These are phyloP conservation scores for Tremellales sp. DNA, from an alignment of 1,284 basidiomycete genomes.

Conservation along the genomic window DNA sequence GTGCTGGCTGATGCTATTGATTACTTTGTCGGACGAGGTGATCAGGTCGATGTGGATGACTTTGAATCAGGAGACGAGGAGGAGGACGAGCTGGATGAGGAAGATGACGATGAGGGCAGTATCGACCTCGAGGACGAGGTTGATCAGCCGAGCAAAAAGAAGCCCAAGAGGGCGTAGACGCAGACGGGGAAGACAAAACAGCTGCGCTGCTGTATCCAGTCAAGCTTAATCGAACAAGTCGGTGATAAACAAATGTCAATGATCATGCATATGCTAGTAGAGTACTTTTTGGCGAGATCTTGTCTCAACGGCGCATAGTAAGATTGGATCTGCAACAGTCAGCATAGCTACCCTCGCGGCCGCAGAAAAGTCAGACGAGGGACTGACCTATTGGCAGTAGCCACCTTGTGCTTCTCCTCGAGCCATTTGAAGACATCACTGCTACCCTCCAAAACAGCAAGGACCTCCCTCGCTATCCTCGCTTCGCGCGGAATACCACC, in stretches of 20 bases:
- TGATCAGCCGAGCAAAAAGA: conserved; percentile 34
- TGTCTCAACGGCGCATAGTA: no score
- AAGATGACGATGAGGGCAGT: conserved; percentile 36
- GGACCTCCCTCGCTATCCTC: conserved; percentile 68
- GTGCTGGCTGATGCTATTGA: conserved; percentile 39
- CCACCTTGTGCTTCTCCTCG: conserved; percentile 62
- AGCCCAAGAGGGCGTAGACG: no score
- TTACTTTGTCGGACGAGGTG: conserved; percentile 36
- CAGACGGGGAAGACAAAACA: no score
- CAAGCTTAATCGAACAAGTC: no score
- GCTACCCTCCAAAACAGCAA: conserved; percentile 61
- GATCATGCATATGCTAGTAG: no score
- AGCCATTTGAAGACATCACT: conserved; percentile 59
- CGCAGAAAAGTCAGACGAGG: neutral
- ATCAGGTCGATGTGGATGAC: conserved; percentile 4
- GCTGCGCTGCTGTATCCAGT: no score
- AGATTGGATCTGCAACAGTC: neutral
- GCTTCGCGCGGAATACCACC: conserved; percentile 59
- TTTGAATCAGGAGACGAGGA: conserved; percentile 24
- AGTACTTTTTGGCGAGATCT: no score
- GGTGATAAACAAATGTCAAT: no score
- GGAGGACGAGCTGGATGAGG: conserved; percentile 37
- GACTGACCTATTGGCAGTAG: conserved; percentile 70
- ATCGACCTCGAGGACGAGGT: conserved; percentile 47
- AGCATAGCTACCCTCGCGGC: neutral